A percentile compares a stretch with the other conserved stretches of the same genome.
Evolutionary conservation across 139 green algal genomes (phyloP).

Genomic region (Chlorella sp.): DNA sequence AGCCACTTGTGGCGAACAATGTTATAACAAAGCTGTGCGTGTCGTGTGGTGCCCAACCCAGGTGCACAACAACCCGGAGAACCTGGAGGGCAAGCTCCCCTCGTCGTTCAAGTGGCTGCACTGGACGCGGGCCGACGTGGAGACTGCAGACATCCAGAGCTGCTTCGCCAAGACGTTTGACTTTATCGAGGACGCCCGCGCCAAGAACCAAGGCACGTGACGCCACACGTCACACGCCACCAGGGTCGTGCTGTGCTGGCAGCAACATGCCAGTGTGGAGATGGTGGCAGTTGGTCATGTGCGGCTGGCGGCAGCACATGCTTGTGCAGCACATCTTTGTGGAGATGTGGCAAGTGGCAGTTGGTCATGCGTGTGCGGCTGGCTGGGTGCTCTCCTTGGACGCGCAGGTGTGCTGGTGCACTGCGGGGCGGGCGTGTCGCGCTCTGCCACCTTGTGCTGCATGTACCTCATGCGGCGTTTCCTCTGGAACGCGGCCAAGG

Average conservation of each 20-base stretch:
- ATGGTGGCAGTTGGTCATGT: too few relatives aligned
- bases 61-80: conserved; percentile 64
- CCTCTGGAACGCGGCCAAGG: conserved; percentile 41
- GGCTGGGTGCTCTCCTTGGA: not conserved
- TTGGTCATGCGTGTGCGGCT: too few relatives aligned
- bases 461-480: conserved; percentile 76
- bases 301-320: too few relatives aligned
- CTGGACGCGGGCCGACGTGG: conserved; percentile 35
- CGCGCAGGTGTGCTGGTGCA: conserved; percentile 68
- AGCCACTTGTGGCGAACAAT: too few relatives aligned
- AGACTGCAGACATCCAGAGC: conserved; percentile 54
- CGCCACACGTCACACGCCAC: too few relatives aligned
- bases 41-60: too few relatives aligned
- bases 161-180: conserved; percentile 53
- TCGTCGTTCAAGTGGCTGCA: not conserved
- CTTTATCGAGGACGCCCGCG: conserved; percentile 62
- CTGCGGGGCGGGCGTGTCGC: conserved; percentile 72
- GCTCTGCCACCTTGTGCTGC: conserved; percentile 63
- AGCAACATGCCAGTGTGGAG: too few relatives aligned
- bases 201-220: conserved; percentile 32
- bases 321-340: too few relatives aligned
- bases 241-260: too few relatives aligned
- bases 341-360: too few relatives aligned
- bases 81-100: conserved; percentile 35
- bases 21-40: not conserved